Conservation (phyloP, 345 rosid genomes). For the Clarkia xantiana region DNA sequence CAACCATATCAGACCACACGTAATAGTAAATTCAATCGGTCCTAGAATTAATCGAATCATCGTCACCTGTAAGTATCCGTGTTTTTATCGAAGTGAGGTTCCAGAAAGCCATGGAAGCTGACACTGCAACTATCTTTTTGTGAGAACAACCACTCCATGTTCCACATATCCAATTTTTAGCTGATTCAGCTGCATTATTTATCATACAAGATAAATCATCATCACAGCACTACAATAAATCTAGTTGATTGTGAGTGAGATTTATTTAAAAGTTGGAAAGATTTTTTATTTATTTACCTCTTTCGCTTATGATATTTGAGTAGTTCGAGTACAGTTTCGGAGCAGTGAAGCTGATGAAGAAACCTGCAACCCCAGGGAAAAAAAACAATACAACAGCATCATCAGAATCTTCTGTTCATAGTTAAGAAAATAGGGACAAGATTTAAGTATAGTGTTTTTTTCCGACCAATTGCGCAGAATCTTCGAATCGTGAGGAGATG, state of each 20-base stretch:
- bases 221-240: neutral
- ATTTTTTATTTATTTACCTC: constrained; percentile 21
- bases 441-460: neutral
- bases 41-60: neutral
- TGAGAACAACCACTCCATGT: constrained; percentile 74
- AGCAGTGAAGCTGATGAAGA: constrained; percentile 57
- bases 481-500: constrained; percentile 67
- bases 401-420: neutral
- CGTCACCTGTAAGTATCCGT: constrained; percentile 59
- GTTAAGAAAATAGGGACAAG: constrained; percentile 4
- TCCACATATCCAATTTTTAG: constrained; percentile 30
- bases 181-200: constrained; percentile 32
- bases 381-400: constrained; percentile 3
- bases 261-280: neutral
- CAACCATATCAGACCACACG: neutral
- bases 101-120: constrained; percentile 74
- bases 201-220: constrained; percentile 6
- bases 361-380: constrained; percentile 44
- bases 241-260: neutral
- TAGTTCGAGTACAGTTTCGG: constrained; percentile 62
- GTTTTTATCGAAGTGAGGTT: constrained; percentile 67
- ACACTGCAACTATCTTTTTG: constrained; percentile 74
- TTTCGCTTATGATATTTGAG: constrained; percentile 37
- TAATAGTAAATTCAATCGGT: neutral
- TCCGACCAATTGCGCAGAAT: constrained; percentile 59